phyloP scores from a whole-genome alignment of 371 early-diverging fungal genomes.

The Rhizopus sp. region DNA sequence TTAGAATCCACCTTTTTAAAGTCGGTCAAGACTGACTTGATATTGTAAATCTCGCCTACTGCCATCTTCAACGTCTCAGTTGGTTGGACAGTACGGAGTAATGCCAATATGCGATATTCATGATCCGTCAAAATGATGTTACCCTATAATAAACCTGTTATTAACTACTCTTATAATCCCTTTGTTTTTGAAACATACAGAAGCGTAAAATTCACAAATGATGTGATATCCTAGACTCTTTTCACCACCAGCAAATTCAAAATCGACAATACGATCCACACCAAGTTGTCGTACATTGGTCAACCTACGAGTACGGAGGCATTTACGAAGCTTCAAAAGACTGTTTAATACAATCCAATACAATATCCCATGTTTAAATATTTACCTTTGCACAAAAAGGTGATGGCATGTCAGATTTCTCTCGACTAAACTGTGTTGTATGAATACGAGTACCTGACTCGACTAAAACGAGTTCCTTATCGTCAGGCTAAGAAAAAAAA shows the following conservation, averaged over 20 bases:
- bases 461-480: constrained; percentile 87
- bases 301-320: constrained; percentile 82
- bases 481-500: constrained; percentile 67
- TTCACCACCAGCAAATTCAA: constrained; percentile 82
- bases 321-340: constrained; percentile 79
- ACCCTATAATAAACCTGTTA: constrained; percentile 53
- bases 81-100: constrained; percentile 86
- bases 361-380: neutral
- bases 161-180: neutral
- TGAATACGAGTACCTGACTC: constrained; percentile 95
- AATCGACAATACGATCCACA: constrained; percentile 91
- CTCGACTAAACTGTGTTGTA: constrained; percentile 86
- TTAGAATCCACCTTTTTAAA: constrained; percentile 63
- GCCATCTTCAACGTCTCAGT: constrained; percentile 74
- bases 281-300: constrained; percentile 86
- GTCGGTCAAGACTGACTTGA: constrained; percentile 53
- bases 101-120: constrained; percentile 79
- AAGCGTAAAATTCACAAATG: constrained; percentile 93
- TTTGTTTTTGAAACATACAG: constrained; percentile 47
- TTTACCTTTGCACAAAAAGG: constrained; percentile 83
- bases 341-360: neutral
- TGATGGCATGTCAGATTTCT: constrained; percentile 86
- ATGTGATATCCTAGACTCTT: constrained; percentile 80
- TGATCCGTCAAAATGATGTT: constrained; percentile 95
- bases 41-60: constrained; percentile 79